Evolutionary conservation across 805 yeast genomes (phyloP).

Genomic region (Monosporozyma yasuniensis): DNA sequence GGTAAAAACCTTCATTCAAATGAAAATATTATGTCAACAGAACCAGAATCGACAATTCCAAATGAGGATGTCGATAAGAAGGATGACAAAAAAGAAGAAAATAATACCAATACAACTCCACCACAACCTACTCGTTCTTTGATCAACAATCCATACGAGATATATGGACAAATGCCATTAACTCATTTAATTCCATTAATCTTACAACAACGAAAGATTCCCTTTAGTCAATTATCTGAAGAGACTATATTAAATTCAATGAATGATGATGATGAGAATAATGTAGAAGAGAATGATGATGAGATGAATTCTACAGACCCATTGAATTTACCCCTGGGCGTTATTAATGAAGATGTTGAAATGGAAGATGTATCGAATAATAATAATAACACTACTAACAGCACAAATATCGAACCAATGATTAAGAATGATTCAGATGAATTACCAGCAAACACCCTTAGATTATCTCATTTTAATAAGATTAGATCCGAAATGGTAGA

Average conservation of each 20-base stretch:
- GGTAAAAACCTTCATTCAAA: background rate
- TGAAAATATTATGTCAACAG: background rate
- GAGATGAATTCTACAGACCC: background rate
- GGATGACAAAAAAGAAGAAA: background rate
- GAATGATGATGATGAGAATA: background rate
- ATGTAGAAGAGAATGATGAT: background rate
- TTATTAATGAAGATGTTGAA: background rate
- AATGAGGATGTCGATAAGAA: background rate
- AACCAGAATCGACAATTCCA: background rate
- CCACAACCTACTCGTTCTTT: constrained; percentile 8
- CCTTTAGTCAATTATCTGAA: constrained; percentile 9
- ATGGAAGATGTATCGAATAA: background rate
- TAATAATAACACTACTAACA: background rate
- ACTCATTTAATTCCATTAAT: constrained; percentile 52
- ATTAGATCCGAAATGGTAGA: constrained; percentile 46
- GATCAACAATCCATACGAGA: constrained; percentile 26
- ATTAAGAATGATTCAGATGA: background rate
- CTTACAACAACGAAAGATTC: constrained; percentile 25
- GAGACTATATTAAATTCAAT: background rate
- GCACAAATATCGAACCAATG: background rate
- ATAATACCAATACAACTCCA: background rate
- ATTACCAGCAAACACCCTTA: background rate
- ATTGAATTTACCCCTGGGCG: background rate
- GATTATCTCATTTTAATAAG: constrained; percentile 12
- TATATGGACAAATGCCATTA: constrained; percentile 34